Percentiles rank a stretch among this genome's conserved stretches.
Conservation (phyloP, 1,284 basidiomycete species). For the Puccinia coronata region DNA sequence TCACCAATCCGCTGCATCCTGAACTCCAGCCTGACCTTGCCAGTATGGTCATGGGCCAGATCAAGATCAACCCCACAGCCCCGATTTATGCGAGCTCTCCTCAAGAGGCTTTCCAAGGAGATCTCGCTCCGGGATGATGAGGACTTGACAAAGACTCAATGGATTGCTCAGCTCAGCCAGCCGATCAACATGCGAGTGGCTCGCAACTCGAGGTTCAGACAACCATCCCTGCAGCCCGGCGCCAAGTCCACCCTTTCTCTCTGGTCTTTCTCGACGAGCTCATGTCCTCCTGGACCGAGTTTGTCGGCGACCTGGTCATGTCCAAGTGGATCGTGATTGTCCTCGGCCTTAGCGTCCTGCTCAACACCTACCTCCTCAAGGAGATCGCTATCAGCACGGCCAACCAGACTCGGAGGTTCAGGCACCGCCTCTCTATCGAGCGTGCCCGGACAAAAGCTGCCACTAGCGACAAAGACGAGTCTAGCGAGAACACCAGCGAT, state of each 20-base stretch:
- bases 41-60: no score
- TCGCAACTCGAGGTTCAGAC: no score
- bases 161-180: conserved; percentile 53
- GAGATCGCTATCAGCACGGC: conserved; percentile 63
- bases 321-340: conserved; percentile 99
- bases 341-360: no score
- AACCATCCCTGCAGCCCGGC: no score
- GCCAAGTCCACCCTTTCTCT: no score
- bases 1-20: conserved; percentile 53
- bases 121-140: no score
- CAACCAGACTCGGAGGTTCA: conserved; percentile 44
- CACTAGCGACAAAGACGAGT: no score
- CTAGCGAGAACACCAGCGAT: no score
- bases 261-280: conserved; percentile 72
- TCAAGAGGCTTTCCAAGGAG: no score
- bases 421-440: background rate
- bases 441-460: background rate
- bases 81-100: conserved; percentile 3
- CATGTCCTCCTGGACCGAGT: conserved; percentile 89
- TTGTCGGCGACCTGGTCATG: conserved; percentile 91
- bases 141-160: conserved; percentile 54
- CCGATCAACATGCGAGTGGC: no score
- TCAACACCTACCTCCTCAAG: no score
- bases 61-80: conserved; percentile 24
- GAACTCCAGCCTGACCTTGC: background rate